Conservation (phyloP, 345 rosid species). For the Aquilaria malaccensis region DNA sequence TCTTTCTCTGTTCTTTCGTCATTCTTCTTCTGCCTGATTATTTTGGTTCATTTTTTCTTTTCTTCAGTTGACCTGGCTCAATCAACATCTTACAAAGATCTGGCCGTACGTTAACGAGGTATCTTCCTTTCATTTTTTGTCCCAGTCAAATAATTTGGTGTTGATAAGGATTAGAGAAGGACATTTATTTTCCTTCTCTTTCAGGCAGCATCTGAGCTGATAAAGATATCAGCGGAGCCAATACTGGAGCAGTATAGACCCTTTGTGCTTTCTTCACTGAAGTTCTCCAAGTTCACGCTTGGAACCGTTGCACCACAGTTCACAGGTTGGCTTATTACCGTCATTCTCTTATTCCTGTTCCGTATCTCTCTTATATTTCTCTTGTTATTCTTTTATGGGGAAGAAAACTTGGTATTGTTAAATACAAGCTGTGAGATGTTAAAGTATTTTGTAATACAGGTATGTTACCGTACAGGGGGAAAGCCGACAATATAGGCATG, state of each 20-base stretch:
- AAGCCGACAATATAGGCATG: no score
- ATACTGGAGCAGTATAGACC: slow-evolving; percentile 83
- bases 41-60: slow-evolving; percentile 10
- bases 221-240: slow-evolving; percentile 74
- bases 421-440: no score
- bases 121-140: not conserved
- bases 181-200: not conserved
- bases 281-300: slow-evolving; percentile 80
- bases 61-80: slow-evolving; percentile 83
- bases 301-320: slow-evolving; percentile 95
- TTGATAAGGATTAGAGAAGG: not conserved
- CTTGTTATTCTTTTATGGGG: no score
- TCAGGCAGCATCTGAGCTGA: slow-evolving; percentile 92
- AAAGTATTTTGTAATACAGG: no score
- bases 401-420: no score
- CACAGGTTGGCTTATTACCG: slow-evolving; percentile 50
- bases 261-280: slow-evolving; percentile 60
- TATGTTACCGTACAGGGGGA: no score
- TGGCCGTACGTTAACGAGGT: slow-evolving; percentile 88
- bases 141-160: slow-evolving; percentile 4
- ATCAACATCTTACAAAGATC: slow-evolving; percentile 73
- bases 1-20: no score
- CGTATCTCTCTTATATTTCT: no score
- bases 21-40: slow-evolving; percentile 11
- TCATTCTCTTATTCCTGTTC: not conserved